Conservation (phyloP, 202 grass and related monocot genomes). For the Elaeis oleifera region DNA sequence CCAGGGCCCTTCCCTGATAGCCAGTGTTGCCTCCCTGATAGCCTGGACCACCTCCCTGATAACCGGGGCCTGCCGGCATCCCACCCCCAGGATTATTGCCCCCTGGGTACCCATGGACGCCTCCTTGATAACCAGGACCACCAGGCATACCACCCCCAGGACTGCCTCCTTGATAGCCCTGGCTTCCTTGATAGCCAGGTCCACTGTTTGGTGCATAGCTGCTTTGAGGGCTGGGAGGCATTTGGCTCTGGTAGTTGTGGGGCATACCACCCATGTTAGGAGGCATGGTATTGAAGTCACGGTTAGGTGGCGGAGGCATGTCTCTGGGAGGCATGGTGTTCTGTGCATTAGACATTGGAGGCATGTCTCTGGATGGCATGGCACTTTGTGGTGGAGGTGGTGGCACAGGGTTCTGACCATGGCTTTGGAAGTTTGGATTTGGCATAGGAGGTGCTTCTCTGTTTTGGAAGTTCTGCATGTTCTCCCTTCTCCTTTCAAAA, state of each 20-base stretch:
- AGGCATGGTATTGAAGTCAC: constrained; percentile 7
- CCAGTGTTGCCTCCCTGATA: constrained; percentile 14
- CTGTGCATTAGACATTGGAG: not conserved
- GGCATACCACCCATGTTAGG: constrained; percentile 22
- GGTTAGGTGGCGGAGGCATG: not conserved
- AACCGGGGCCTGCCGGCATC: not conserved
- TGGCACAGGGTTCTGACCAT: not conserved
- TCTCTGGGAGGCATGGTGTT: not conserved
- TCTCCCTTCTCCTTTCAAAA: constrained; percentile 59
- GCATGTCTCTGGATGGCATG: not conserved
- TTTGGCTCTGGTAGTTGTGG: constrained; percentile 14
- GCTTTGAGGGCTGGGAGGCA: constrained; percentile 18
- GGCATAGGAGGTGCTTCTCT: constrained; percentile 20
- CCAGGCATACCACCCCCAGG: constrained; percentile 8
- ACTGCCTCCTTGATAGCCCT: not conserved
- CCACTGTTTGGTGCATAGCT: constrained; percentile 7
- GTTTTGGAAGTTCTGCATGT: constrained; percentile 56
- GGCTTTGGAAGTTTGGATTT: constrained; percentile 9
- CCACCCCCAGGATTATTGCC: not conserved
- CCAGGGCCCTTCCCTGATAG: constrained; percentile 5
- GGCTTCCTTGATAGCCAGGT: not conserved
- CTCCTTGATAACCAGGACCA: constrained; percentile 41
- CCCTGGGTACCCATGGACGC: not conserved
- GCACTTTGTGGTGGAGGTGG: not conserved
- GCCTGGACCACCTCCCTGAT: constrained; percentile 3